These are phyloP conservation scores for Gaultheria prostrata DNA, from an alignment of 148 eudicot species.

Conservation along the genomic window DNA sequence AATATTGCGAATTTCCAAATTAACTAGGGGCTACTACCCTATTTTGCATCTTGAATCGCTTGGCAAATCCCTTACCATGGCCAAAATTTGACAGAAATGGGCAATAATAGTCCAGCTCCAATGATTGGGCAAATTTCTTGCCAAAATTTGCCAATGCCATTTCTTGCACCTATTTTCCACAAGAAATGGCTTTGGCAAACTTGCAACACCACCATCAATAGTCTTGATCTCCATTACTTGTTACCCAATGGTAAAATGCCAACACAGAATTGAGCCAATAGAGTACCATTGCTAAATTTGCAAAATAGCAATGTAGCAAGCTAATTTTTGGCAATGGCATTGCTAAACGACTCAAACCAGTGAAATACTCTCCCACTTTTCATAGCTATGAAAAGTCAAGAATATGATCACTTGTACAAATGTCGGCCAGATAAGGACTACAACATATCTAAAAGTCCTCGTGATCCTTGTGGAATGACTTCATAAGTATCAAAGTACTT, in stretches of 20 bases:
- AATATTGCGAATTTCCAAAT: neutral
- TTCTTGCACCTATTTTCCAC: neutral
- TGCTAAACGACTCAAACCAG: neutral
- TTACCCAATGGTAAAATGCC: neutral
- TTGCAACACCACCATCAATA: neutral
- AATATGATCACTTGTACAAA: neutral
- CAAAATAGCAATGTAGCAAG: neutral
- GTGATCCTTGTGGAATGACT: neutral
- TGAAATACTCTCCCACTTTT: neutral
- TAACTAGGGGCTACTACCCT: neutral
- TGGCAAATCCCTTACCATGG: neutral
- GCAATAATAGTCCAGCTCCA: neutral
- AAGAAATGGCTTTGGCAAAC: neutral
- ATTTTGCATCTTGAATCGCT: neutral
- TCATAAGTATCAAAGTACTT: neutral
- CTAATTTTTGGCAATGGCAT: neutral
- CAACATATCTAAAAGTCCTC: neutral
- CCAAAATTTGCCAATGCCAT: neutral
- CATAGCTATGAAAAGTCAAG: no score
- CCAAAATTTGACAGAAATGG: neutral
- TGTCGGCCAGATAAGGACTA: neutral
- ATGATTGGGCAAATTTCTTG: neutral
- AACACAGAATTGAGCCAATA: neutral
- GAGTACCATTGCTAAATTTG: neutral
- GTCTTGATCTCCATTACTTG: neutral